Percentiles rank a stretch among this genome's conserved stretches.
phyloP scores from a whole-genome alignment of 768 basidiomycete species.

The Tricholoma matsutake region DNA sequence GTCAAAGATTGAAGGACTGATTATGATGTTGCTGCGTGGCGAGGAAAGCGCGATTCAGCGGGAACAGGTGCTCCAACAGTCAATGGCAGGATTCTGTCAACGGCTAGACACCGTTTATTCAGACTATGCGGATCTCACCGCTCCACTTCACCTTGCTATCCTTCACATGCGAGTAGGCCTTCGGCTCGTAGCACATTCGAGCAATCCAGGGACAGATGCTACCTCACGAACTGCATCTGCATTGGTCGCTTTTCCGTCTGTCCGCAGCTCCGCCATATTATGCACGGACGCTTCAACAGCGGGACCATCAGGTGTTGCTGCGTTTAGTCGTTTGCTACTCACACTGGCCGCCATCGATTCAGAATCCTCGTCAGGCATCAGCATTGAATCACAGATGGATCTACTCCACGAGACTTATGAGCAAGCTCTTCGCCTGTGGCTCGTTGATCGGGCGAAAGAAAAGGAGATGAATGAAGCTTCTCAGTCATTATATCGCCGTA shows the following conservation, averaged over 20 bases:
- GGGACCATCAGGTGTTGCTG: slow-evolving; percentile 26
- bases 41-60: slow-evolving; percentile 42
- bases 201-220: slow-evolving; percentile 6
- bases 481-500: slow-evolving; percentile 74
- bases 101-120: slow-evolving; percentile 67
- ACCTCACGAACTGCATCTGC: slow-evolving; percentile 26
- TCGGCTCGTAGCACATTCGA: slow-evolving; percentile 38
- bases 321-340: slow-evolving; percentile 45
- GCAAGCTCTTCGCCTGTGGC: slow-evolving; percentile 78
- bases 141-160: slow-evolving; percentile 64
- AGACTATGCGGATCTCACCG: slow-evolving; percentile 68
- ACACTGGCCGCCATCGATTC: slow-evolving; percentile 44
- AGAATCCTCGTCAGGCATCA: slow-evolving; percentile 42
- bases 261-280: slow-evolving; percentile 38
- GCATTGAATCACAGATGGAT: slow-evolving; percentile 25
- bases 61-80: slow-evolving; percentile 75
- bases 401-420: slow-evolving; percentile 56
- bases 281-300: slow-evolving; percentile 22
- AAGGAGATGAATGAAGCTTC: slow-evolving; percentile 60
- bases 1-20: slow-evolving; percentile 49
- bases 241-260: slow-evolving; percentile 54
- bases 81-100: slow-evolving; percentile 72
- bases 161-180: slow-evolving; percentile 71
- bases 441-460: slow-evolving; percentile 70
- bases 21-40: slow-evolving; percentile 31